phyloP scores from a whole-genome alignment of 345 rosid genomes.

The Gossypium mustelinum region DNA sequence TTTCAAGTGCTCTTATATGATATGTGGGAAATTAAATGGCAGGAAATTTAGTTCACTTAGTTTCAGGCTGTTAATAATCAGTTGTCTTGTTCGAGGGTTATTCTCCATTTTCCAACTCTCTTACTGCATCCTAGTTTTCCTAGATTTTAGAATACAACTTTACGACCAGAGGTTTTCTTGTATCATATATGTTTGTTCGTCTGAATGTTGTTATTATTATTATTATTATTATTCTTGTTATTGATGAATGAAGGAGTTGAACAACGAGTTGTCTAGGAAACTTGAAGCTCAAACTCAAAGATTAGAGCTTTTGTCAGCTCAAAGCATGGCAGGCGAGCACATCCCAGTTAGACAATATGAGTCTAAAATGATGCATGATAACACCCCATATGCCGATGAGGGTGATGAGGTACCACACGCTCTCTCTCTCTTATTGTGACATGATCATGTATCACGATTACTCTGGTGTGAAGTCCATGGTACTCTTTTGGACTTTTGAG shows the following conservation, averaged over 20 bases:
- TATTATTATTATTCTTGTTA: background rate
- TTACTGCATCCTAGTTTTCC: too few relatives aligned
- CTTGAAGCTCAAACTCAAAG: slow-evolving; percentile 93
- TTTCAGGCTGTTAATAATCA: too few relatives aligned
- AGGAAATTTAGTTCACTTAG: too few relatives aligned
- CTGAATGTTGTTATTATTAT: too few relatives aligned
- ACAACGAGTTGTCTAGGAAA: slow-evolving; percentile 74
- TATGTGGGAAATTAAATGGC: too few relatives aligned
- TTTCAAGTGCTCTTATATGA: background rate
- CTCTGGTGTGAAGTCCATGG: background rate
- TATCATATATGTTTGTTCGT: background rate
- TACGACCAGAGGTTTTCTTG: too few relatives aligned
- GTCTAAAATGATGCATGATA: slow-evolving; percentile 43
- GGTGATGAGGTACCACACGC: slow-evolving; percentile 80
- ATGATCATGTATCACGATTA: background rate
- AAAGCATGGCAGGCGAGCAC: slow-evolving; percentile 57
- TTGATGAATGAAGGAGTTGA: slow-evolving; percentile 58
- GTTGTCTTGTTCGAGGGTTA: too few relatives aligned
- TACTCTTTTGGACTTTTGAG: background rate
- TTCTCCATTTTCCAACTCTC: too few relatives aligned
- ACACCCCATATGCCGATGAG: slow-evolving; percentile 77
- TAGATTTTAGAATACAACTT: too few relatives aligned
- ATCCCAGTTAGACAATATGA: slow-evolving; percentile 48
- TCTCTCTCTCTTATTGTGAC: slow-evolving; percentile 3
- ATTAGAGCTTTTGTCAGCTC: slow-evolving; percentile 85